A percentile compares a stretch with the other conserved stretches of the same genome.
These are phyloP conservation scores for Zalaria sp. DNA, from an alignment of 2,329 filamentous ascomycete species.

Conservation along the genomic window DNA sequence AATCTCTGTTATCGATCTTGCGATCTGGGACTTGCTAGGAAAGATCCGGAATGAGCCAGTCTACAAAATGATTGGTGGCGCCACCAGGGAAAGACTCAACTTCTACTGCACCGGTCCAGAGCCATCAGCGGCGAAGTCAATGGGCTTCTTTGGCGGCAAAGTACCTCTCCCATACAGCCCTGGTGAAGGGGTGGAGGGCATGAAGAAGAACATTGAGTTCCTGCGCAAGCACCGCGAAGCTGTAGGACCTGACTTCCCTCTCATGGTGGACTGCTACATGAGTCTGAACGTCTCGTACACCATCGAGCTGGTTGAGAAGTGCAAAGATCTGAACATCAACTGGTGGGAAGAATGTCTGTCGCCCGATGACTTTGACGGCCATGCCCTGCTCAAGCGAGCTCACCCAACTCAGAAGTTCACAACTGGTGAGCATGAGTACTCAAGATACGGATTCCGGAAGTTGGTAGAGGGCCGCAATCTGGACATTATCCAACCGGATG, in stretches of 20 bases:
- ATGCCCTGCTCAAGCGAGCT: constrained; percentile 76
- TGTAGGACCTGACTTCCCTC: constrained; percentile 78
- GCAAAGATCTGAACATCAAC: constrained; percentile 74
- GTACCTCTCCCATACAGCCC: constrained; percentile 82
- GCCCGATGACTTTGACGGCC: constrained; percentile 85
- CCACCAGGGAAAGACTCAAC: constrained; percentile 67
- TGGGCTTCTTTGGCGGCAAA: constrained; percentile 87
- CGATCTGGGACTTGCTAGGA: constrained; percentile 81
- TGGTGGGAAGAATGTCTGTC: constrained; percentile 96
- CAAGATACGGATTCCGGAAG: constrained; percentile 87
- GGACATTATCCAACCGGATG: constrained; percentile 88
- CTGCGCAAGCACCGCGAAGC: constrained; percentile 70
- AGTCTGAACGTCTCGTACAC: constrained; percentile 85
- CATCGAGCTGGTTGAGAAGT: constrained; percentile 76
- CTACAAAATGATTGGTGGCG: constrained; percentile 85
- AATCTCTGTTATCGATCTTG: constrained; percentile 88
- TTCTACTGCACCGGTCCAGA: constrained; percentile 95
- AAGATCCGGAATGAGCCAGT: constrained; percentile 88
- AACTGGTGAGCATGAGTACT: constrained; percentile 92
- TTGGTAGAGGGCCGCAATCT: constrained; percentile 82
- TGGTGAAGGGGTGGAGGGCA: constrained; percentile 67
- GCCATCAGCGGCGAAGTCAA: constrained; percentile 61
- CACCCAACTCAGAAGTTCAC: constrained; percentile 89
- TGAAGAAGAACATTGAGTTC: constrained; percentile 84
- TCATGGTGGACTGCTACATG: constrained; percentile 98